Percentiles rank a stretch among this genome's conserved stretches.
phyloP scores from a whole-genome alignment of 148 eudicot species.

The Vaccinium macrocarpon region DNA sequence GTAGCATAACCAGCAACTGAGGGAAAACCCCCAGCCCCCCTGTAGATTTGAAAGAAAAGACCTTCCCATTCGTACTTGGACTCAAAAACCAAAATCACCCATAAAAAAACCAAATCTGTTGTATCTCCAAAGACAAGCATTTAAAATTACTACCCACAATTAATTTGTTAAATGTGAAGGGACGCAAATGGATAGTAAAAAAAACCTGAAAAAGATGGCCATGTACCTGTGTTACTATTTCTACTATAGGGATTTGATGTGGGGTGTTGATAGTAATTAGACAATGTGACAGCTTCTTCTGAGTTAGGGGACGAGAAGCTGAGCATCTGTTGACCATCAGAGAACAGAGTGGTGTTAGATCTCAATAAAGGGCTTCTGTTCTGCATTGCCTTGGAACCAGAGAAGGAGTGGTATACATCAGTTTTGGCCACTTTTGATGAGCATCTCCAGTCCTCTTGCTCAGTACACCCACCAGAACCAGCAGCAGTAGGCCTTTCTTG shows the following conservation, averaged over 20 bases:
- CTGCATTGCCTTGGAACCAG: slow-evolving; percentile 17
- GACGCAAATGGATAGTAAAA: too few species aligned
- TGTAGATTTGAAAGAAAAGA: slow-evolving; percentile 15
- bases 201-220: neutral
- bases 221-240: slow-evolving; percentile 21
- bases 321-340: slow-evolving; percentile 38
- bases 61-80: neutral
- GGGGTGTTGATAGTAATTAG: slow-evolving; percentile 22
- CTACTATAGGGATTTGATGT: slow-evolving; percentile 20
- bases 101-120: slow-evolving; percentile 1
- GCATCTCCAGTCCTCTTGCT: slow-evolving; percentile 20
- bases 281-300: slow-evolving; percentile 22
- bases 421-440: slow-evolving; percentile 29
- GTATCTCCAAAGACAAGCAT: neutral
- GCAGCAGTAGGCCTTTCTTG: slow-evolving; percentile 26
- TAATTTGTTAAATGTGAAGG: too few species aligned
- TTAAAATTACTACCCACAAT: neutral
- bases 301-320: slow-evolving; percentile 46
- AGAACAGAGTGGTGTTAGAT: slow-evolving; percentile 24
- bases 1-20: neutral
- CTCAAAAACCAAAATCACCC: neutral
- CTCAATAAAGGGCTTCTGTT: slow-evolving; percentile 24
- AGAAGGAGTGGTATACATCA: slow-evolving; percentile 12
- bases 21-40: neutral
- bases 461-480: neutral